Conservation (phyloP, 352 stramenopile species). For the Phytopythium chamaehyphon region DNA sequence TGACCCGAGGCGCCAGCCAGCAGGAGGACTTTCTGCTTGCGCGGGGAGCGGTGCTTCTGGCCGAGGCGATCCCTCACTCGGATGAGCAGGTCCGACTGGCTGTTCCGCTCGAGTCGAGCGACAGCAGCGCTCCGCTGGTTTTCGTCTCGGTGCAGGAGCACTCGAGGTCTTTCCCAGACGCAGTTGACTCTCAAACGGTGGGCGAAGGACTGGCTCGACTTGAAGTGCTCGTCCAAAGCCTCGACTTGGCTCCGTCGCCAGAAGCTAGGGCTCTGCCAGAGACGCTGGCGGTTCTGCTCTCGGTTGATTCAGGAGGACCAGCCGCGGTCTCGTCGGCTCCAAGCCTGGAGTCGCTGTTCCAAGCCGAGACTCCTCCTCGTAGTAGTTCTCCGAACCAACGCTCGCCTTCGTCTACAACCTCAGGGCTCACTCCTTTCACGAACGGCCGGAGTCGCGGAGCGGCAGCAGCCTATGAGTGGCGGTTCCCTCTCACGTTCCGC, state of each 20-base stretch:
- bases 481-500: slow-evolving; percentile 26
- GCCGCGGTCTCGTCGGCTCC: neutral
- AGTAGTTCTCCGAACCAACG: too few species aligned
- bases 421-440: slow-evolving; percentile 19
- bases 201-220: slow-evolving; percentile 4
- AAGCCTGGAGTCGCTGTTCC: neutral
- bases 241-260: slow-evolving; percentile 4
- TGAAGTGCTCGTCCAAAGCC: slow-evolving; percentile 16
- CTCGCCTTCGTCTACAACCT: too few species aligned
- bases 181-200: neutral
- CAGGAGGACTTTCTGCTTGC: slow-evolving; percentile 59
- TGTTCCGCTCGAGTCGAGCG: slow-evolving; percentile 14
- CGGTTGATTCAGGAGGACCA: neutral
- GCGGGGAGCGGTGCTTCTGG: slow-evolving; percentile 23
- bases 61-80: slow-evolving; percentile 10
- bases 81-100: slow-evolving; percentile 22
- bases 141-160: slow-evolving; percentile 18
- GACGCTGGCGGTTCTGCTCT: neutral
- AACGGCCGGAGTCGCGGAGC: slow-evolving; percentile 6
- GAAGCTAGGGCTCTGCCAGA: neutral
- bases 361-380: neutral
- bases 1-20: slow-evolving; percentile 52
- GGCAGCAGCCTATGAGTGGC: slow-evolving; percentile 21
- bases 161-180: slow-evolving; percentile 1
- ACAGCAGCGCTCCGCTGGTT: neutral